phyloP scores from a whole-genome alignment of 179 eudicot species.

The Vitellaria paradoxa region DNA sequence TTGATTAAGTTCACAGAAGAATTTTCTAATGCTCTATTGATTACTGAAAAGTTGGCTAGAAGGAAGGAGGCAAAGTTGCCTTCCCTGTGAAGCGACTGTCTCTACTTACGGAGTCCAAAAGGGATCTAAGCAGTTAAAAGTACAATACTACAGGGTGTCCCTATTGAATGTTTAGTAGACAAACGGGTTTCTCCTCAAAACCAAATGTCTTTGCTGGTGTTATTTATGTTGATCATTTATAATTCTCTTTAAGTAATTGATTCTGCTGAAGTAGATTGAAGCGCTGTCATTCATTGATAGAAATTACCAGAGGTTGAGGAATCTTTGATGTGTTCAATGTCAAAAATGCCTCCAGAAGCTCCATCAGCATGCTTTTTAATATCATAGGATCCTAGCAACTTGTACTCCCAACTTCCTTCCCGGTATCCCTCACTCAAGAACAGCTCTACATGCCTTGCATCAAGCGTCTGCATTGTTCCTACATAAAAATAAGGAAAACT shows the following conservation, averaged over 20 bases:
- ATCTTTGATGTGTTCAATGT: constrained; percentile 55
- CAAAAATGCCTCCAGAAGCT: constrained; percentile 82
- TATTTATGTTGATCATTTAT: background rate
- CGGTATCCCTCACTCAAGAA: constrained; percentile 60
- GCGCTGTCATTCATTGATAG: background rate
- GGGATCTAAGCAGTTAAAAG: too few relatives aligned
- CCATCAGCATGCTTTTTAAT: constrained; percentile 49
- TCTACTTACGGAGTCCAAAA: too few relatives aligned
- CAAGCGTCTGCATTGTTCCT: constrained; percentile 97
- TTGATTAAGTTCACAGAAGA: background rate
- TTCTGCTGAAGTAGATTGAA: background rate
- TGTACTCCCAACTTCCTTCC: constrained; percentile 77
- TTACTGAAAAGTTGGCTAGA: background rate
- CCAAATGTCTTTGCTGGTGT: background rate
- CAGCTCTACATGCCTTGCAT: constrained; percentile 88
- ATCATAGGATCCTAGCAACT: constrained; percentile 58
- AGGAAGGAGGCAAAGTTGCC: background rate
- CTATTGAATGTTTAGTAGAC: background rate
- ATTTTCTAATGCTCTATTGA: background rate
- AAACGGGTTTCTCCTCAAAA: background rate
- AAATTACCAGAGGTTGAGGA: constrained; percentile 64
- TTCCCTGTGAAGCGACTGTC: too few relatives aligned
- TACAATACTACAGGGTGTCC: background rate
- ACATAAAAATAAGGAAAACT: constrained; percentile 12
- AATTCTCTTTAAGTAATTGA: background rate